phyloP scores from a whole-genome alignment of 2,329 filamentous ascomycete genomes.

The Talaromyces atroroseus region DNA sequence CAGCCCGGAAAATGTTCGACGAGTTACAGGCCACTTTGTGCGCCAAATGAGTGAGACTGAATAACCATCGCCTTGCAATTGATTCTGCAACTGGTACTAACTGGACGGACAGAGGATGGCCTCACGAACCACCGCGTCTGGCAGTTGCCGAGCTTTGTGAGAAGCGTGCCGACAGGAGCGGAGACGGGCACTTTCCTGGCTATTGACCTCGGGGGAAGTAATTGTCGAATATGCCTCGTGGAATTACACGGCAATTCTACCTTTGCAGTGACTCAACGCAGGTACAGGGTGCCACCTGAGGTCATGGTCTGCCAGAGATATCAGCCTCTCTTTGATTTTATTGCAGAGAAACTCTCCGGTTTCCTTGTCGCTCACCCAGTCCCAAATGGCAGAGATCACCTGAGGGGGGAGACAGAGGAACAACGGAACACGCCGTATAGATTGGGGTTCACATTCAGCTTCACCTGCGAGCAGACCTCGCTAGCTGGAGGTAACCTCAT shows the following conservation, averaged over 20 bases:
- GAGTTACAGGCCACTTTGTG: slow-evolving; percentile 14
- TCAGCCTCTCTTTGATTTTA: slow-evolving; percentile 18
- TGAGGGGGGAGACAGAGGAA: neutral
- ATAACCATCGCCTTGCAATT: neutral
- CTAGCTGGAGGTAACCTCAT: slow-evolving; percentile 17
- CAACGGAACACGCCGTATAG: slow-evolving; percentile 6
- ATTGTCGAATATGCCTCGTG: slow-evolving; percentile 20
- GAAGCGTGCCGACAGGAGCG: slow-evolving; percentile 15
- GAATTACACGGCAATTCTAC: slow-evolving; percentile 18
- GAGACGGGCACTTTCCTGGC: slow-evolving; percentile 19
- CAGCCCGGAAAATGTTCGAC: slow-evolving; percentile 9
- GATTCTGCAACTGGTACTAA: neutral
- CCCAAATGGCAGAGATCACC: neutral
- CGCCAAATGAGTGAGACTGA: slow-evolving; percentile 12
- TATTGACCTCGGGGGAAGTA: slow-evolving; percentile 20
- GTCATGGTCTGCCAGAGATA: slow-evolving; percentile 18
- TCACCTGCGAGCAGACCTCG: slow-evolving; percentile 18
- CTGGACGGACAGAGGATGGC: slow-evolving; percentile 14
- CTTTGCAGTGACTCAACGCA: slow-evolving; percentile 16
- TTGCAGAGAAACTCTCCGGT: slow-evolving; percentile 14
- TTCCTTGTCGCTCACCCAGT: slow-evolving; percentile 12
- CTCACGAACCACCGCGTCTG: slow-evolving; percentile 16
- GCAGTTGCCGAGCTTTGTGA: slow-evolving; percentile 18
- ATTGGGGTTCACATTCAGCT: slow-evolving; percentile 21
- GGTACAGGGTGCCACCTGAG: slow-evolving; percentile 14